Evolutionary conservation across 2,329 filamentous ascomycete genomes (phyloP), one percentile per base, ranked within the genome.

Genomic region (Leptographium wingfieldii): DNA sequence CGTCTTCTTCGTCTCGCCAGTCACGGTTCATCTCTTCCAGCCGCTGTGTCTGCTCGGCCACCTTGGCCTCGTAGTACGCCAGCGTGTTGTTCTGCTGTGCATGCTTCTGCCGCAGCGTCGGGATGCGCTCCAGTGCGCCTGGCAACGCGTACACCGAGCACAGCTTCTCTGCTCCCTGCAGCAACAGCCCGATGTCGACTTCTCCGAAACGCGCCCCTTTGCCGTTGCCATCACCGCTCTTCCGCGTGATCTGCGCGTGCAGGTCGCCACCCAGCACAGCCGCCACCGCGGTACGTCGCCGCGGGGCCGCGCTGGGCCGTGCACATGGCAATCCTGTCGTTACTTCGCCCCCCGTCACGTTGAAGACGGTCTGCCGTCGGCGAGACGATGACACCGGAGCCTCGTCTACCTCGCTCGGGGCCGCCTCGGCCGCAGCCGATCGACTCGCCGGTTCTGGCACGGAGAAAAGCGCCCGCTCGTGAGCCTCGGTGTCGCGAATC

Each of bases 401-500:
- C 9, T 35, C 57, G 10, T 31, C 35, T 5, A 31, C 31, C 16
- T 65, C 38, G 72, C 81, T 61, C 75, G 77, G 65, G 75, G 54
- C 16, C 19, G 70, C 74, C 61, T 68, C 71, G 10, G 56, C 11
- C 31, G 68, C 73, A 57, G 68, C 75, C 49, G 69, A 79, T 78
- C 5, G 75, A 79, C 0, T 56, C 25, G 55, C 16, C 3, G 88
- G 83, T 0, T 88, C 84, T 1, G 92, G 91, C 0, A 96, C 86
- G 46, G 92, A 95, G 76, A 97, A 99, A 22, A 99, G 83, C 7
- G 92, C 92, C 68, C 92, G 87, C 72, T 99, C 94, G 74, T 97
- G 92, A 27, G 87, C 76, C 73, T 99, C 94, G 3, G 92, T 96
- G 71, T 99, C 94, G 62, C 94, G 88, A 68, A 99, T 96, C 55